Base-by-base conservation (phyloP, 1,139 yeast species). In the Magnusiomyces suaveolens region DNA sequence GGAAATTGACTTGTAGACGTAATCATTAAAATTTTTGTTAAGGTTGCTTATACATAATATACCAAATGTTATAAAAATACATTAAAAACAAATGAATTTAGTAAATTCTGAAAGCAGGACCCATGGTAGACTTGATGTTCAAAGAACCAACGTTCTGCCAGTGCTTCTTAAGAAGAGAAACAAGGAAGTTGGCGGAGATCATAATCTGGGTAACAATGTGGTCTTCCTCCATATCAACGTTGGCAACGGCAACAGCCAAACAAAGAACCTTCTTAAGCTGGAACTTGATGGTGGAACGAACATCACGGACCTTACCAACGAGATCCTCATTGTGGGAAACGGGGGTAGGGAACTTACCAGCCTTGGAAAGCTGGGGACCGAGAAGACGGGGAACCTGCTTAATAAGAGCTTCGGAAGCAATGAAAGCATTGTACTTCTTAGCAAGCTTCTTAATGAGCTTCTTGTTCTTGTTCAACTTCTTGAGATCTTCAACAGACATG, bases 291-390 rank as follows among this genome's bases (percentile, higher is more conserved):
- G 99, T 94, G 66, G 98, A 89, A 82, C 87, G 90, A 72, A 92
- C 98, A 74, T 94, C 99, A 70, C 81, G 84, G 72, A 94, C 94
- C 88, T 92, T 92, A 68, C 82, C 74, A 84, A 87, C 87, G 75
- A 94, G 84, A 78, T 94, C 98, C 76, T 94, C 99, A 77, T 87
- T 82, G 87, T 92, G 98, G 64, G 98, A 92, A 71, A 94, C 97
- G 79, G 99, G 98, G 76, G 98, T 90, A 78, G 99, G 99, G 96
- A 94, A 94, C 90, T 94, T 94, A 87, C 98, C 98, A 75, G 97
- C 98, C 88, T 94, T 94, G 69, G 98, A 94, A 76, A 94, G 90
- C 79, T 94, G 97, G 77, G 99, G 99, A 81, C 99, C 99, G 75
- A 94, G 85, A 75, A 94, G 85, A 85, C 99, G 94, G 79, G 99